Evolutionary conservation across 2,329 filamentous ascomycete genomes (phyloP), one percentile per base, ranked within the genome.

Genomic region (Phialophora chinensis): DNA sequence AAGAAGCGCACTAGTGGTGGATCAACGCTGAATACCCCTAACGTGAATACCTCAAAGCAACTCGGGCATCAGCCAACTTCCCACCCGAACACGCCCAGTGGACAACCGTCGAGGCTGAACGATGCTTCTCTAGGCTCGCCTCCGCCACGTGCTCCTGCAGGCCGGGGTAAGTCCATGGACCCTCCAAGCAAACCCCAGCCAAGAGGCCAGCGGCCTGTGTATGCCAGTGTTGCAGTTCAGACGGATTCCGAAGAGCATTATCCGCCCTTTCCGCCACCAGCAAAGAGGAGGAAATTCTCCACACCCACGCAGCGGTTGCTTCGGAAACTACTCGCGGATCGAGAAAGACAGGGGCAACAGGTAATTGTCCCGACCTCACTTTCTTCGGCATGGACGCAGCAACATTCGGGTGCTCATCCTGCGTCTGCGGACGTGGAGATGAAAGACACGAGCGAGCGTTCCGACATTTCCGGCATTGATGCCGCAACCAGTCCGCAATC

Each of bases 1-100:
- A 86, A 82, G 70, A 86, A 88, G 73, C 80, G 84, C 61, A 82
- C 82, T 64, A 87, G 84, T 73, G 85, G 81, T 52, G 83, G 83
- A 58, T 85, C 84, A 23, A 80, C 77, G 14, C 79, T 85, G 60
- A 84, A 84, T 59, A 85, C 82, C 47, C 82, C 83, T 20, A 80
- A 79, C 68, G 74, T 79, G 66, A 77, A 77, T 61, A 35, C 68
- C 12, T 72, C 58, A 57, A 74, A 54, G 72, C 69, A 68, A 42
- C 50, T 65, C 3, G 60, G 69, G 23, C 61, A 58, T 25, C 60
- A 60, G 6, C 20, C 59, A 7, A 60, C n/a, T 62, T 70, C 68
- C 10, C 62, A 68, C 20, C 66, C 69, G 4, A 33, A 65, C 31
- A 70, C 69, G 12, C 69, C 65, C 20, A 67, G 38, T 54, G 65